Evolutionary conservation across 1,284 basidiomycete genomes (phyloP), one percentile per base, ranked within the genome.

Genomic region (Erythrobasidium hasegawianum): DNA sequence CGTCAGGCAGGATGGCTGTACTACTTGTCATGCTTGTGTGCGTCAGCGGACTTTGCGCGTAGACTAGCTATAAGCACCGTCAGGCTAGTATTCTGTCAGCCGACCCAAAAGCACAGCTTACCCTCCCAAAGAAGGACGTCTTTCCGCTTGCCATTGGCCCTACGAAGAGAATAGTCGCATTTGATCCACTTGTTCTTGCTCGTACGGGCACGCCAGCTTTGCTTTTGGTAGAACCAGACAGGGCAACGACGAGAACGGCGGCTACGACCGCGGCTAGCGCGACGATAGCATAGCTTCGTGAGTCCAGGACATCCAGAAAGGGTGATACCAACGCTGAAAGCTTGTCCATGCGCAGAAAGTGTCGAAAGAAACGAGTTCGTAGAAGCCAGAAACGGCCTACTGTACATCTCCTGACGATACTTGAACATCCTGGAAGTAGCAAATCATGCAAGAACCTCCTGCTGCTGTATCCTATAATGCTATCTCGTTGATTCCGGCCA

Each of bases 21-120:
- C 70, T 74, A 61, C 71, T 67, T 56, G 71, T 69, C 61, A 73
- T 71, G 14, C 64, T 68, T 11, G 73, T 74, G 59, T 70, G 69
- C 3, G 72, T 69, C 10, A 43, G 60, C 2, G 68, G 68, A 1
- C 57, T 66, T n/a, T 58, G 47, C 16, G 68, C 68, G 22, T 73
- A 73, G 2, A 72, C 67, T 38, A 74, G 62, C 73, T 74, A 49
- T 2, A 27, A 4, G 8, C 8, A 14, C 13, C 29, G 3, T 22
- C 38, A 22, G 27, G 10, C 33, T 2, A 47, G 2, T 33, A 33
- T 24, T n/a, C 10, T 29, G 24, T 20, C 8, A 54, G 26, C 16
- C n/a, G n/a, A n/a, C n/a, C 7, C 22, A n/a, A 3, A 39, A 24
- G 41, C 10, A n/a, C 14, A 1, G 43, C 72, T 41, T 33, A 73